Evolutionary conservation across 257 asterid species (phyloP).

Genomic region (Solanum bukasovii): DNA sequence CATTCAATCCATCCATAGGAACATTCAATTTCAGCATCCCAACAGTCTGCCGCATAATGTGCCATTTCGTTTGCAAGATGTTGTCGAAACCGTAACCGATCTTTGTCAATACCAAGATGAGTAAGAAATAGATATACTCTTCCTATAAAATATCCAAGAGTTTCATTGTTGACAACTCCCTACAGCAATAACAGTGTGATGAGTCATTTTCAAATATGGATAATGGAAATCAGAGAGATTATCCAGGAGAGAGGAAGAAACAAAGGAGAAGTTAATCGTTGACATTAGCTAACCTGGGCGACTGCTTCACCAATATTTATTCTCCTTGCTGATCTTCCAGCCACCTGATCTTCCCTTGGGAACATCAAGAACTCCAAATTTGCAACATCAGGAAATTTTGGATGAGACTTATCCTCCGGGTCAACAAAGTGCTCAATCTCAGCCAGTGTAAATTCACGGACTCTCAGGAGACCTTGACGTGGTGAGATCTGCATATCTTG

Average conservation of each 20-base stretch:
- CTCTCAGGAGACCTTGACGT: constrained; percentile 63
- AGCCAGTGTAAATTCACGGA: constrained; percentile 66
- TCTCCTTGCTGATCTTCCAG: constrained; percentile 45
- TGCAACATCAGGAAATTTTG: constrained; percentile 53
- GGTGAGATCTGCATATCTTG: constrained; percentile 49
- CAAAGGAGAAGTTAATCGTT: background rate
- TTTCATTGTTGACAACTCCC: constrained; percentile 36
- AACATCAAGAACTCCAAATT: constrained; percentile 52
- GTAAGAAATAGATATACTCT: constrained; percentile 69
- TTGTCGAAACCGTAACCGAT: constrained; percentile 48
- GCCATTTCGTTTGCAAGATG: constrained; percentile 46
- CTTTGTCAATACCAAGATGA: constrained; percentile 65
- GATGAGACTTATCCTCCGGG: constrained; percentile 63
- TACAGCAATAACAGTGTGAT: background rate
- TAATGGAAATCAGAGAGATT: background rate
- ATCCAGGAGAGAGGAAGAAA: background rate
- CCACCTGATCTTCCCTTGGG: constrained; percentile 67
- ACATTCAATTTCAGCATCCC: constrained; percentile 55
- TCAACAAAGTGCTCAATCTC: constrained; percentile 72
- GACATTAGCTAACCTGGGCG: constrained; percentile 23
- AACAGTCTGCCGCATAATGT: constrained; percentile 44
- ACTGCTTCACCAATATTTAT: constrained; percentile 49
- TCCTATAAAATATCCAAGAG: constrained; percentile 32
- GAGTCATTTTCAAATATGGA: background rate
- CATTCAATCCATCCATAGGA: constrained; percentile 57